Conservation (phyloP, 225 moss, liverwort and hornwort species). For the Rhytidiadelphus loreus region DNA sequence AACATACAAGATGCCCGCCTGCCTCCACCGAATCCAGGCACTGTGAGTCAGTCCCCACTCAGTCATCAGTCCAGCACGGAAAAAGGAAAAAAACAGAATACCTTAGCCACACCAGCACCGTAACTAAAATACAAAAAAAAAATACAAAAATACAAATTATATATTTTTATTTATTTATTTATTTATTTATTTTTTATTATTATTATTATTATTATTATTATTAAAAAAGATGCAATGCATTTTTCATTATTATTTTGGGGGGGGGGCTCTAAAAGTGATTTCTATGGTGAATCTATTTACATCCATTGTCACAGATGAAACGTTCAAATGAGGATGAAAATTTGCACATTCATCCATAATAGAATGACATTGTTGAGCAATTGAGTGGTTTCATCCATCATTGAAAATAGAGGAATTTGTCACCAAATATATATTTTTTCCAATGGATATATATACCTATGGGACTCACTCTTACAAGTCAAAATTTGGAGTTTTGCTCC, state of each 20-base stretch:
- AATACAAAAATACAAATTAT: too few relatives aligned
- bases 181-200: too few relatives aligned
- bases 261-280: too few relatives aligned
- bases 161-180: too few relatives aligned
- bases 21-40: neutral
- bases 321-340: neutral
- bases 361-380: neutral
- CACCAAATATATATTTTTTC: too few relatives aligned
- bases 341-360: neutral
- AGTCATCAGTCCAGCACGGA: neutral
- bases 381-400: neutral
- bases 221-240: too few relatives aligned
- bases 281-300: too few relatives aligned
- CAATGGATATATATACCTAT: too few relatives aligned
- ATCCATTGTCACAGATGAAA: too few relatives aligned
- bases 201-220: too few relatives aligned
- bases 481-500: neutral
- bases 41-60: neutral
- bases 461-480: too few relatives aligned
- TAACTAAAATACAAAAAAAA: neutral
- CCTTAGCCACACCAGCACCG: neutral
- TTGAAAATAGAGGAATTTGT: neutral
- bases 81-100: neutral
- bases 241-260: too few relatives aligned
- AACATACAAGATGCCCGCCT: neutral